Evolutionary conservation across 2,329 filamentous ascomycete genomes (phyloP), one percentile per base, ranked within the genome.

Genomic region (Bisporella sp.): DNA sequence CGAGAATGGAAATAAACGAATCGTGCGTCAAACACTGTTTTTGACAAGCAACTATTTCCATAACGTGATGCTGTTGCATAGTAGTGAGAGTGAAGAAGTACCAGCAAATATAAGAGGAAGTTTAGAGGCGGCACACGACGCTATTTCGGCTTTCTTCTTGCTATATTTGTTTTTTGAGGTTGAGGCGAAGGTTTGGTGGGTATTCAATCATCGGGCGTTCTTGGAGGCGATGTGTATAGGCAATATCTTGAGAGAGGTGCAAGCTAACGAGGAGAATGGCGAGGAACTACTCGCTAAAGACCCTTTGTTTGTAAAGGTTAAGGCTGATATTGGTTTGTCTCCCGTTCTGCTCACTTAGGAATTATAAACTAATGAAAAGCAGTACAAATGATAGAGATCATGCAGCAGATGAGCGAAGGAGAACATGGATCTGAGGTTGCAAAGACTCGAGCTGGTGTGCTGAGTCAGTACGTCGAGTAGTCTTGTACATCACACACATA

Each of bases 31-130:
- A 66, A 89, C 85, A 13, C 69, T 92, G 5, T 91, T 89, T 62
- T 71, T 91, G 31, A 85, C 83, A n/a, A 87, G 81, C 65, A 91
- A 90, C 62, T 91, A 89, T 68, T 88, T 84, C 67, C 87, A 92
- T 64, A 89, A 87, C 64, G 73, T 91, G 29, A 90, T 90, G 85
- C 71, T 90, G 7, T 78, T 91, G 21, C 84, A 90, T 59, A 82
- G 84, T 0, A 84, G 82, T 11, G 84, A 87, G 61, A 83, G 84
- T 55, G 66, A 75, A 0, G 78, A 81, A 3, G 60, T 84, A 2
- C 77, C 79, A 1, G 72, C 80, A 47, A 87, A 91, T 62, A 73
- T 87, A 13, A 73, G 82, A 13, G 84, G 79, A 4, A 85, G 85
- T 3, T 70, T 91, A 9, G 85, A 90, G 65, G 85, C 86, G 0